Conservation (phyloP, 176 grass and related monocot genomes). For the Lolium multiflorum region DNA sequence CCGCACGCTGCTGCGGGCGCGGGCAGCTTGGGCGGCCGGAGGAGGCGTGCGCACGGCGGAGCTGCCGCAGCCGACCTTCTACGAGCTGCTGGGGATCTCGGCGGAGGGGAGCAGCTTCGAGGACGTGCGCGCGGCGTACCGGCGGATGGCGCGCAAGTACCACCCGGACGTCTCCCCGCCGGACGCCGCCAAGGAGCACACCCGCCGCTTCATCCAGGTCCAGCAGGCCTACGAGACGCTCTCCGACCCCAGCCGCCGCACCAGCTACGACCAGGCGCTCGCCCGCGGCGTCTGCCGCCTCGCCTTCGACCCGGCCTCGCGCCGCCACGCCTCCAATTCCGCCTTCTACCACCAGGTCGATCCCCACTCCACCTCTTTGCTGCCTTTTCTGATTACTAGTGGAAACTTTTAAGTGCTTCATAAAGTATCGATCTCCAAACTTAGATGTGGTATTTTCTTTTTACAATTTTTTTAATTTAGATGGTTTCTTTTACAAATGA, state of each 20-base stretch:
- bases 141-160: conserved; percentile 78
- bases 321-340: conserved; percentile 36
- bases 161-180: conserved; percentile 88
- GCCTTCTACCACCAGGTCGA: conserved; percentile 49
- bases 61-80: conserved; percentile 57
- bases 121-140: conserved; percentile 78
- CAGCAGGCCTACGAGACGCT: conserved; percentile 94
- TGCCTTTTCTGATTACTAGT: background rate
- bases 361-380: background rate
- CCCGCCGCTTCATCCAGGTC: conserved; percentile 78
- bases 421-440: too few species aligned
- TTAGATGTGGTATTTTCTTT: too few species aligned
- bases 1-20: conserved; percentile 11
- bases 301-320: conserved; percentile 46
- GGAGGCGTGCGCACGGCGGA: conserved; percentile 34
- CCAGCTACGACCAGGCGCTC: conserved; percentile 69
- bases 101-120: conserved; percentile 57
- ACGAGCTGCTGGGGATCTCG: conserved; percentile 74
- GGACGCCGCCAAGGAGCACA: conserved; percentile 66
- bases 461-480: background rate
- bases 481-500: background rate
- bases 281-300: conserved; percentile 53
- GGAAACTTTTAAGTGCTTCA: background rate
- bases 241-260: conserved; percentile 74
- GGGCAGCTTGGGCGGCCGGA: conserved; percentile 31